Base-by-base conservation (phyloP, 768 basidiomycete genomes). In the Auricularia cornea region DNA sequence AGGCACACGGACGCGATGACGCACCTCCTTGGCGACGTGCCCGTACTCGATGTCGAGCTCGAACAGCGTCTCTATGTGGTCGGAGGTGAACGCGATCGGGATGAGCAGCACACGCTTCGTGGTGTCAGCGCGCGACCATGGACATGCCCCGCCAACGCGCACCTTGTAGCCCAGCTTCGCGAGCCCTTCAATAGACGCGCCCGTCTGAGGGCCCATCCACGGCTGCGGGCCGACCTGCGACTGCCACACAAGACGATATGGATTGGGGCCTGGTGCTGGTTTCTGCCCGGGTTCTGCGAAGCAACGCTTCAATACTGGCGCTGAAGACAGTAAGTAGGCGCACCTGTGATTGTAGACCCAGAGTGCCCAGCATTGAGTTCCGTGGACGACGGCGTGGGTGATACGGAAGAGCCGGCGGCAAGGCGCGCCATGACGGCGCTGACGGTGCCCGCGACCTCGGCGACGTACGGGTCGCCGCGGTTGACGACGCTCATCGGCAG, bases 131-230 rank as follows among this genome's bases (percentile, higher is more conserved):
- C 66, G 79, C 78, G 63, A 76, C 67, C 6, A 51, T 54, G 16
- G 18, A 38, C 62, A 52, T 10, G n/a, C n/a, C 48, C 18, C 18
- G 8, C 18, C 6, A 8, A 51, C 8, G 20, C 20, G 3, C 20
- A n/a, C 48, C 73, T 90, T 92, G 72, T 81, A 83, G 32, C 89
- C 89, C 44, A 91, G 77, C 20, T 87, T 83, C 60, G 89, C 88
- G 51, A 92, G 80, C 20, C 90, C 91, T 79, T 97, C 93, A 72
- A 99, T 77, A 54, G 94, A 91, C 61, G 92, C 94, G 20, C 84
- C 80, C 2, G 97, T 99, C 74, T 98, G 94, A 79, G 93, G 94
- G 3, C 97, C 97, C 84, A 98, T 92, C 97, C 97, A 98, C 23
- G 95, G 91, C 40, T 88, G 89, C 3, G 97, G 97, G 3, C 97